A percentile compares a stretch with the other conserved stretches of the same genome.
These are phyloP conservation scores for Pseudozyma flocculosa DNA, from an alignment of 1,284 basidiomycete genomes.

Conservation along the genomic window DNA sequence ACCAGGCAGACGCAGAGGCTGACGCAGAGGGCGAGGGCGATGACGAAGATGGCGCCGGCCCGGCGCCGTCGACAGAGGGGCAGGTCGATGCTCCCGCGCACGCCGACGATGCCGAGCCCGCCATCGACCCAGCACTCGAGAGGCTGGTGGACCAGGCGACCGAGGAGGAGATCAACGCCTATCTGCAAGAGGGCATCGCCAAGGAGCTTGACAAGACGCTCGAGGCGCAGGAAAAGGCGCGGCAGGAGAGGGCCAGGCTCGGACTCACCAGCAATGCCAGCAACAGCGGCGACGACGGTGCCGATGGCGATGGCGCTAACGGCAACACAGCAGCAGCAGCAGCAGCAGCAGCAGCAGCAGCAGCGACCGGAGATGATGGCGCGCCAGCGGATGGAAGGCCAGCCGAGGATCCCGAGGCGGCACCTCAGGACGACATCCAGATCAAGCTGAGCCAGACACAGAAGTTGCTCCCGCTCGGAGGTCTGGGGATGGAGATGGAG, in stretches of 20 bases:
- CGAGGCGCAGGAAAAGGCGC: constrained; percentile 34
- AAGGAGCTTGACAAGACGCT: constrained; percentile 43
- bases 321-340: too few relatives aligned
- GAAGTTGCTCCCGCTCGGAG: constrained; percentile 33
- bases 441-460: constrained; percentile 27
- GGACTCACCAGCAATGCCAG: constrained; percentile 9
- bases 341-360: too few relatives aligned
- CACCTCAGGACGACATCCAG: constrained; percentile 12
- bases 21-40: constrained; percentile 63
- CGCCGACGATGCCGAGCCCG: constrained; percentile 10
- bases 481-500: constrained; percentile 40
- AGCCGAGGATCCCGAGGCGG: constrained; percentile 13
- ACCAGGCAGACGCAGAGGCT: constrained; percentile 36
- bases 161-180: constrained; percentile 44
- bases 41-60: not conserved
- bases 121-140: constrained; percentile 36
- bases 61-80: not conserved
- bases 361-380: too few relatives aligned
- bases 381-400: not conserved
- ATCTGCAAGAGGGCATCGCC: constrained; percentile 39
- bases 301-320: too few relatives aligned
- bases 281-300: not conserved
- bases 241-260: constrained; percentile 36
- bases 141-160: constrained; percentile 49
- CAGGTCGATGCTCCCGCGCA: constrained; percentile 4